Conservation (phyloP, 2,329 filamentous ascomycete species). For the Xylaria sp. region DNA sequence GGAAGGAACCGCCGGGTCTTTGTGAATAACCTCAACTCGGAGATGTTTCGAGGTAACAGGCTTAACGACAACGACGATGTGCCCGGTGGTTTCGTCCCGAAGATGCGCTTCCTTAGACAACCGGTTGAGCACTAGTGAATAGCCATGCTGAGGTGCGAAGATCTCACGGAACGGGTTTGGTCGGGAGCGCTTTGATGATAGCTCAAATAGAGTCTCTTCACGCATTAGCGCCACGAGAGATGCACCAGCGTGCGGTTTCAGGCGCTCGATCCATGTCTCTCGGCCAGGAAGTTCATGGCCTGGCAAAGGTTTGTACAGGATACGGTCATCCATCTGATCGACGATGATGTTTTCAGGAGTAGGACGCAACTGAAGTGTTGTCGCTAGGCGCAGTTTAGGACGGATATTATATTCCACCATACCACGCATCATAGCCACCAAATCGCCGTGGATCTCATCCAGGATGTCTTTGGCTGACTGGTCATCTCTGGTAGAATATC, state of each 20-base stretch:
- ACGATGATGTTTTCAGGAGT: constrained; percentile 11
- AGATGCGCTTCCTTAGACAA: constrained; percentile 10
- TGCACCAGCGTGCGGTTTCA: constrained; percentile 10
- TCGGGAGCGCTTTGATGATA: constrained; percentile 25
- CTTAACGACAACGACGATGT: constrained; percentile 1
- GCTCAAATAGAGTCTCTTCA: constrained; percentile 31
- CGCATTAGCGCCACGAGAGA: constrained; percentile 22
- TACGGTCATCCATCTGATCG: constrained; percentile 19
- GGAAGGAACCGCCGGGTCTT: constrained; percentile 22
- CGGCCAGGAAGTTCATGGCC: constrained; percentile 19
- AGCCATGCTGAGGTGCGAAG: constrained; percentile 24
- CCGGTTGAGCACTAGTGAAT: constrained; percentile 14
- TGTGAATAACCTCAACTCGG: constrained; percentile 23
- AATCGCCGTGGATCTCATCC: constrained; percentile 86
- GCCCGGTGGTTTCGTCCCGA: constrained; percentile 24
- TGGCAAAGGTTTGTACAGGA: constrained; percentile 18
- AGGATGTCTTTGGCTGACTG: constrained; percentile 96
- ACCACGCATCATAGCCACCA: constrained; percentile 78
- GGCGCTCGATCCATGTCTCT: constrained; percentile 25
- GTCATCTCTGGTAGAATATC: constrained; percentile 87
- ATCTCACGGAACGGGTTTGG: constrained; percentile 28
- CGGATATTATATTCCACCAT: constrained; percentile 82
- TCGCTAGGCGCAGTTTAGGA: constrained; percentile 77
- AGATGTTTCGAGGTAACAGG: constrained; percentile 15
- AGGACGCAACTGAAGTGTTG: constrained; percentile 57